Conservation (phyloP, 2,329 filamentous ascomycete species). For the Botrytis hyacinthi region DNA sequence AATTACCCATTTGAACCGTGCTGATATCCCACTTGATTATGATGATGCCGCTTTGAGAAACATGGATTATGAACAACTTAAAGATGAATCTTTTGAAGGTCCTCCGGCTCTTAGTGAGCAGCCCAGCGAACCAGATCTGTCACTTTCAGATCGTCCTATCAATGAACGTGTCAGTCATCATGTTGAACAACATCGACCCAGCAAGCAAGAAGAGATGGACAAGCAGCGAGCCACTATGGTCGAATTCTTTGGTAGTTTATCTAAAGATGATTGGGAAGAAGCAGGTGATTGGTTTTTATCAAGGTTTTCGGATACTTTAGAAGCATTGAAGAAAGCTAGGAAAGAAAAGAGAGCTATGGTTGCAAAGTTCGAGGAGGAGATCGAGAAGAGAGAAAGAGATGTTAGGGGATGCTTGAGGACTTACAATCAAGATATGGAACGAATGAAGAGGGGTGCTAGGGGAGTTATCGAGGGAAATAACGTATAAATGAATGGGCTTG, state of each 20-base stretch:
- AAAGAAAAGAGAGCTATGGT: constrained; percentile 32
- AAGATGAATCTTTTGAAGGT: constrained; percentile 20
- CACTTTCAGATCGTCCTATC: constrained; percentile 13
- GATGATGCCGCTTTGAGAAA: constrained; percentile 11
- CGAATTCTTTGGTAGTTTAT: constrained; percentile 31
- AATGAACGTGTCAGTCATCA: not conserved
- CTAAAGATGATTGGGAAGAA: constrained; percentile 37
- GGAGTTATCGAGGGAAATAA: constrained; percentile 21
- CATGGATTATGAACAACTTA: constrained; percentile 15
- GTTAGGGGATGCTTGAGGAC: constrained; percentile 30
- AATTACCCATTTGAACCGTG: not conserved
- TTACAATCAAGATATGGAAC: constrained; percentile 30
- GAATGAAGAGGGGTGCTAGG: constrained; percentile 34
- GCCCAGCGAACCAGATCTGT: constrained; percentile 8
- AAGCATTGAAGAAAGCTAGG: constrained; percentile 30
- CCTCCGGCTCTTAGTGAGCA: not conserved
- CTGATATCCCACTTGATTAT: constrained; percentile 14
- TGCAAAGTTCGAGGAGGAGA: constrained; percentile 32
- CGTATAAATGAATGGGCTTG: not conserved
- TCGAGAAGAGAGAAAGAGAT: constrained; percentile 33
- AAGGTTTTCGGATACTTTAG: constrained; percentile 31
- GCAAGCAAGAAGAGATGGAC: not conserved
- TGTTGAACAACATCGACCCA: not conserved
- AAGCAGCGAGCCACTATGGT: constrained; percentile 1
- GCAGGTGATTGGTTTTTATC: constrained; percentile 37